Conservation (phyloP, 2,329 filamentous ascomycete genomes). For the Ophiostoma sp. region DNA sequence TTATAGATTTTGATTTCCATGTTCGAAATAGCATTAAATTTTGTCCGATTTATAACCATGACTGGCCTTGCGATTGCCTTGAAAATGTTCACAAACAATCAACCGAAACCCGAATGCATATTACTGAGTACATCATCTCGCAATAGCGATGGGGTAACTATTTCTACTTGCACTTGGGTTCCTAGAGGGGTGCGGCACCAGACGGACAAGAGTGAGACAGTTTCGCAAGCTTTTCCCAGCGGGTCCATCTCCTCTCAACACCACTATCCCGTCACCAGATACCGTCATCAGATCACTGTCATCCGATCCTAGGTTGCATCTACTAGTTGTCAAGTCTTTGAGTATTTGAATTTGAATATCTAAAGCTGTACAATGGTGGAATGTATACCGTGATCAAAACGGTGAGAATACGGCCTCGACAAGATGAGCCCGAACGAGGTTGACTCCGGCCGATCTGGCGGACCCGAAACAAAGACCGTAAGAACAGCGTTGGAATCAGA, state of each 20-base stretch:
- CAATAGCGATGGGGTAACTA: neutral
- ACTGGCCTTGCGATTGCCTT: neutral
- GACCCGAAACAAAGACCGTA: neutral
- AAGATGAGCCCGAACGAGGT: neutral
- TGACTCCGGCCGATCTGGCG: neutral
- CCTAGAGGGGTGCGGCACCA: neutral
- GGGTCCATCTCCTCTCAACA: neutral
- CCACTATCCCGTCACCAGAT: constrained; percentile 1
- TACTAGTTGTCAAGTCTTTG: neutral
- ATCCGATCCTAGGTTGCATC: neutral
- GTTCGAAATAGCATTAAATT: too few relatives aligned
- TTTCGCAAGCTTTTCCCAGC: neutral
- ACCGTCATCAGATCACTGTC: neutral
- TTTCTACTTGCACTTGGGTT: neutral
- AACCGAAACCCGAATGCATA: neutral
- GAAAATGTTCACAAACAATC: neutral
- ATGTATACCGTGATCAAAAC: neutral
- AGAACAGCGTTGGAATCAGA: neutral
- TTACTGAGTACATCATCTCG: neutral
- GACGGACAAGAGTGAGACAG: constrained; percentile 1
- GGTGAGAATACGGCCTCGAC: neutral
- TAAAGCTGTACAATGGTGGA: neutral
- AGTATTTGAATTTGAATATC: neutral
- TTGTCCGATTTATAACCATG: too few relatives aligned
- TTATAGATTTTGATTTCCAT: too few relatives aligned